phyloP scores from a whole-genome alignment of 179 eudicot genomes.

The Heliamphora pulchella region DNA sequence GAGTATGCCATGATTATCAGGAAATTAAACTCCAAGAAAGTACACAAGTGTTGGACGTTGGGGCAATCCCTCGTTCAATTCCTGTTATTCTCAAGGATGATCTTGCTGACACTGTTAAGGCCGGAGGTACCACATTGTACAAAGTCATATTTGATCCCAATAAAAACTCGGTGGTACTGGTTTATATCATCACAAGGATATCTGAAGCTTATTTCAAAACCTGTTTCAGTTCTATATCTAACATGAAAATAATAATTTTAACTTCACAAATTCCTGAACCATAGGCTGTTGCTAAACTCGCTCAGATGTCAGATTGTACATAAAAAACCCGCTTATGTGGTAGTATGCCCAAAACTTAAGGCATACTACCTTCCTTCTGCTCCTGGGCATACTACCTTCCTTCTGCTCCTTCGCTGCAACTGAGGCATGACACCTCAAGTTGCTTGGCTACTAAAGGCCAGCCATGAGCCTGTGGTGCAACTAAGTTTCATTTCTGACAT shows the following conservation, averaged over 20 bases:
- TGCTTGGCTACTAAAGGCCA: neutral
- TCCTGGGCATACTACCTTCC: no score
- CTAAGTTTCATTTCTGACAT: neutral
- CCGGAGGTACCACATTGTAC: conserved; percentile 47
- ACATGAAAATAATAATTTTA: neutral
- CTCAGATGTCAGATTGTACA: neutral
- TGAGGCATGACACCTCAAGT: neutral
- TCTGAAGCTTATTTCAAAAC: neutral
- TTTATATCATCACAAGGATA: neutral
- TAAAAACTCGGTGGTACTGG: neutral
- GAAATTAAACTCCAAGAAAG: conserved; percentile 96
- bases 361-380: no score
- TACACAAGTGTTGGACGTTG: conserved; percentile 83
- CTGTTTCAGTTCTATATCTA: neutral
- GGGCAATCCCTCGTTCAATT: conserved; percentile 91
- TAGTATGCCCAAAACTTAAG: neutral
- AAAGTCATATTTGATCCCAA: conserved; percentile 2
- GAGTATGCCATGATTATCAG: conserved; percentile 78
- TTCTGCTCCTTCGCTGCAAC: conserved; percentile 13
- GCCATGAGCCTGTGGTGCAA: neutral
- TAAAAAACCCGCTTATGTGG: neutral
- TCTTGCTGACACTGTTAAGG: conserved; percentile 89
- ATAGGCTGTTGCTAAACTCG: neutral
- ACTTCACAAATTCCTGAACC: neutral
- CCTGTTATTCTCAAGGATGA: conserved; percentile 82